Percentiles rank a stretch among this genome's conserved stretches.
These are phyloP conservation scores for Circinella minor DNA, from an alignment of 371 early-diverging fungal genomes.

Conservation along the genomic window DNA sequence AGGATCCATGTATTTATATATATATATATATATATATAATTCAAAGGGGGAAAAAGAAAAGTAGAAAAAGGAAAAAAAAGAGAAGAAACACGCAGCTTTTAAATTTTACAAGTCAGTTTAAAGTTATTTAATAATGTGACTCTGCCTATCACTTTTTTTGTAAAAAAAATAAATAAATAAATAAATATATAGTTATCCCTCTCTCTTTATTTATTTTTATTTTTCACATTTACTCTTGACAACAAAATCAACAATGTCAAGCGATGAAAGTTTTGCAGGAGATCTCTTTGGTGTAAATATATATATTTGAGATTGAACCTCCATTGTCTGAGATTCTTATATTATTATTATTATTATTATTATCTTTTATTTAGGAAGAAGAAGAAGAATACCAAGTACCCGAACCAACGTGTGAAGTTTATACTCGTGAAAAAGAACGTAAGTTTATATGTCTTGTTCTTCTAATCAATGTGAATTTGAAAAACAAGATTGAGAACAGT, in stretches of 20 bases:
- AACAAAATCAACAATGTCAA: conserved; percentile 20
- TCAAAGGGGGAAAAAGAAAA: neutral
- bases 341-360: too few relatives aligned
- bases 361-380: too few relatives aligned
- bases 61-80: neutral
- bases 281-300: conserved; percentile 51
- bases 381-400: conserved; percentile 51
- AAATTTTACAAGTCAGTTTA: too few relatives aligned
- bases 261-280: conserved; percentile 48
- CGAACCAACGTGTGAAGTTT: conserved; percentile 58
- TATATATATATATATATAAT: too few relatives aligned
- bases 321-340: too few relatives aligned
- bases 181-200: too few relatives aligned
- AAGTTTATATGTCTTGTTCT: neutral
- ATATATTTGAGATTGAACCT: too few relatives aligned
- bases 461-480: too few relatives aligned
- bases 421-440: conserved; percentile 41
- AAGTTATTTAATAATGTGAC: neutral
- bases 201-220: conserved; percentile 3
- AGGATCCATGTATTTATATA: conserved; percentile 16
- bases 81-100: neutral
- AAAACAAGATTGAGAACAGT: too few relatives aligned
- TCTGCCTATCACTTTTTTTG: neutral
- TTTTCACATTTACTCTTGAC: neutral
- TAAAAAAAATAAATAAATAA: neutral